Base-by-base conservation (phyloP, 2,329 filamentous ascomycete species). In the Aspergillus quadrilineatus region DNA sequence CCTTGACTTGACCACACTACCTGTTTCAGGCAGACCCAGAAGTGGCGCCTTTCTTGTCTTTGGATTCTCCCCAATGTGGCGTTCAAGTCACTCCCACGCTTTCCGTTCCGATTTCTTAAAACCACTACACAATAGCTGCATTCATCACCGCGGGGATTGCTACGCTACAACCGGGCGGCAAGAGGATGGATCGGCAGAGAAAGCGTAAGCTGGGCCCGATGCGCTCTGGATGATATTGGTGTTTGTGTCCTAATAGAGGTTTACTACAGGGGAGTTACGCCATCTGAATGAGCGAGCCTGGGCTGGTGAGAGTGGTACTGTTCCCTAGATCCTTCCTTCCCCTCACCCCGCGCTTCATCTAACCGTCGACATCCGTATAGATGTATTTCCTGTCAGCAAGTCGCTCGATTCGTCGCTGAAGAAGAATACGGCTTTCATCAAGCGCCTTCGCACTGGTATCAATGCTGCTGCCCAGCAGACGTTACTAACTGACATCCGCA, bases 351-450 rank as follows among this genome's bases (percentile, higher is more conserved):
- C 4, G 17, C 17, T 28, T 44, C 26, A 26, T 49, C 44, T 54
- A 48, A 54, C 42, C 14, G 15, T 28, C 12, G 17, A 36, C 28
- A 15, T 43, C n/a, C 4, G 10, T 50, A 34, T 64, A 95, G 92
- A 90, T 79, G 78, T 95, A 60, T 91, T 95, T 69, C 77, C 85
- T 53, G 86, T 94, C 65, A 87, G 85, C 73, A 83, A 84, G 69
- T 89, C 89, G 30, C 87, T 97, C 69, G 93, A 97, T 75, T 96
- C 93, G 51, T 94, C 92, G 50, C 82, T 97, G 74, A 97, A 96
- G 79, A 97, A 97, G 80, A 97, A 97, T 69, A 97, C 93, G 4
- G 92, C 92, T 63, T 97, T 97, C 74, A 97, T 97, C 71, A 97
- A 96, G 77, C 90, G 93, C 69, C 82, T 97, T 55, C 90, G 93